These are phyloP conservation scores for Pseudocercospora ulei DNA, from an alignment of 2,329 filamentous ascomycete genomes.

Conservation along the genomic window DNA sequence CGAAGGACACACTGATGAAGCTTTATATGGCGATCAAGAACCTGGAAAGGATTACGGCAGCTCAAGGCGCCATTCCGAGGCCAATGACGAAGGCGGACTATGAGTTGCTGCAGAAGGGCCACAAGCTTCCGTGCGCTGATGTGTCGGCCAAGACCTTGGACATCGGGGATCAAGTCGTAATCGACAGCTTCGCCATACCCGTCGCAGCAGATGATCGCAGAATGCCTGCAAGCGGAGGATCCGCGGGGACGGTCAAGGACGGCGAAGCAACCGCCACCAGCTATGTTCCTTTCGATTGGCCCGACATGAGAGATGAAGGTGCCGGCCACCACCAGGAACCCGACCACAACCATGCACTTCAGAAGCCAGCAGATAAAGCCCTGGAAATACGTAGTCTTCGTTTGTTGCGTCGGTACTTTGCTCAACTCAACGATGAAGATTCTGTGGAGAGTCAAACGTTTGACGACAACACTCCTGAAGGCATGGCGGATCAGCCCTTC, in stretches of 20 bases:
- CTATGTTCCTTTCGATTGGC: too few species aligned
- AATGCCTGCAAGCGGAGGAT: too few species aligned
- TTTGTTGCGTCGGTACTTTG: conserved; percentile 13
- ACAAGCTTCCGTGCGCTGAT: neutral
- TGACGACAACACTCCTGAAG: neutral
- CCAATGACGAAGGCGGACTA: neutral
- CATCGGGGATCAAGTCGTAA: too few species aligned
- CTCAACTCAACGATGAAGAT: conserved; percentile 14
- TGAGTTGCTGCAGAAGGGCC: neutral
- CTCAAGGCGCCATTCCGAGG: neutral
- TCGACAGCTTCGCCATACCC: too few species aligned
- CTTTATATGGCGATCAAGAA: neutral
- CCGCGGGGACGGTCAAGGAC: neutral
- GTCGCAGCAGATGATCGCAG: too few species aligned
- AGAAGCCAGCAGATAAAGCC: neutral
- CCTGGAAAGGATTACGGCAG: neutral
- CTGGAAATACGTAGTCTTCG: neutral
- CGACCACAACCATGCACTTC: too few species aligned
- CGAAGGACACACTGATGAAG: conserved; percentile 1
- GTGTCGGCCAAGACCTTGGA: too few species aligned
- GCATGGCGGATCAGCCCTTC: conserved; percentile 11
- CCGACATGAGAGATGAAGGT: too few species aligned
- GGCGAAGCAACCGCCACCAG: neutral
- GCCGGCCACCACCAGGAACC: too few species aligned
- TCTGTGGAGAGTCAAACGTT: neutral